Percentiles rank a stretch among this genome's conserved stretches.
Evolutionary conservation across 805 yeast genomes (phyloP).

Genomic region (Metschnikowia matae): DNA sequence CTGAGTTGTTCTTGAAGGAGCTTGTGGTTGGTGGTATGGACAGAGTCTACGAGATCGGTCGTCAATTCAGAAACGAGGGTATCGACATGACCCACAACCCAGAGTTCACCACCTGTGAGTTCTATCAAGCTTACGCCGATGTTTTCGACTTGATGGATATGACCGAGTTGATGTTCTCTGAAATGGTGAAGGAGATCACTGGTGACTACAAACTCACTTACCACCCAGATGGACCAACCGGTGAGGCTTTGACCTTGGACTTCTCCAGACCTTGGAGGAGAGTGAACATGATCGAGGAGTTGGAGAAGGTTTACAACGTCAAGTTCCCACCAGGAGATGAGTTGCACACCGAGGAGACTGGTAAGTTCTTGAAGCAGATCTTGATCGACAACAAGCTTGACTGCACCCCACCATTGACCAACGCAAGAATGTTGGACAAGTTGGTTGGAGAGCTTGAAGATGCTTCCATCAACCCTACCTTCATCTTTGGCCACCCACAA

Average conservation of each 20-base stretch:
- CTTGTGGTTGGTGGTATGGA: constrained; percentile 98
- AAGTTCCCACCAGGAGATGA: constrained; percentile 95
- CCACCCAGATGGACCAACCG: constrained; percentile 93
- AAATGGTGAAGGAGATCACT: constrained; percentile 94
- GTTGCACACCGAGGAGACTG: constrained; percentile 91
- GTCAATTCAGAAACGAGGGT: constrained; percentile 98
- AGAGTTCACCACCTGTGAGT: constrained; percentile 98
- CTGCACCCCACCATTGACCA: constrained; percentile 90
- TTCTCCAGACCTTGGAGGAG: constrained; percentile 98
- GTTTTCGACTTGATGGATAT: constrained; percentile 92
- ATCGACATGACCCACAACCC: constrained; percentile 99
- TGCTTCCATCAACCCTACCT: constrained; percentile 91
- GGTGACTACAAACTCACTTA: constrained; percentile 82
- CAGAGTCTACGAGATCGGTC: constrained; percentile 96
- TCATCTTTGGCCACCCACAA: constrained; percentile 98
- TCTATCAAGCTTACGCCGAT: constrained; percentile 96
- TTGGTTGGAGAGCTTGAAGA: constrained; percentile 97
- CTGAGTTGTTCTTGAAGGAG: constrained; percentile 93
- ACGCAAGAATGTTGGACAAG: constrained; percentile 98
- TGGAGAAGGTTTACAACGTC: constrained; percentile 80
- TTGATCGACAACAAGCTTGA: constrained; percentile 78
- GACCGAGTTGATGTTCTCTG: constrained; percentile 91
- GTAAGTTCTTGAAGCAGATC: constrained; percentile 77
- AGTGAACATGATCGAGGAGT: constrained; percentile 92
- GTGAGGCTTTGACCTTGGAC: constrained; percentile 73